Percentiles rank a stretch among this genome's conserved stretches.
Evolutionary conservation across 257 asterid genomes (phyloP).

Genomic region (Nicotiana benthamiana): DNA sequence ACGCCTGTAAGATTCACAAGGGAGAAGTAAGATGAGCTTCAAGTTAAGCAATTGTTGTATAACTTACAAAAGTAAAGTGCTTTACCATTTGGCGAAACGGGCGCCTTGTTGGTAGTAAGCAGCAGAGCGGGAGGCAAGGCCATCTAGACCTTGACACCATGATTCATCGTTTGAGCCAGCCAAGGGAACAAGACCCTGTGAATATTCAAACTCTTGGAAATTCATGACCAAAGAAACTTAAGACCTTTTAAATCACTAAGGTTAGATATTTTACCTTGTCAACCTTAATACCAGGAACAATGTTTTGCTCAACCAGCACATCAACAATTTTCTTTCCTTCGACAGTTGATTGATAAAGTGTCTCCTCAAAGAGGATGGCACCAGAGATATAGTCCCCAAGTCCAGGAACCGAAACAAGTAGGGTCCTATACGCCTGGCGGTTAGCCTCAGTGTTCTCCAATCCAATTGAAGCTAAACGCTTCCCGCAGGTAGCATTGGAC

Average conservation of each 20-base stretch:
- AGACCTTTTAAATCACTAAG: neutral
- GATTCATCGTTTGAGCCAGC: slow-evolving; percentile 69
- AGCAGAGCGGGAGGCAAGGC: slow-evolving; percentile 71
- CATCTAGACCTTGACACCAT: slow-evolving; percentile 85
- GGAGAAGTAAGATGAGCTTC: neutral
- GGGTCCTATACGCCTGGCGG: slow-evolving; percentile 60
- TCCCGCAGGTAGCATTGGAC: slow-evolving; percentile 72
- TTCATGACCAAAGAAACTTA: neutral
- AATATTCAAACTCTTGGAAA: neutral
- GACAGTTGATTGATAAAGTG: slow-evolving; percentile 56
- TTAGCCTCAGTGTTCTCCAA: slow-evolving; percentile 69
- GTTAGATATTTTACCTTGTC: slow-evolving; percentile 39
- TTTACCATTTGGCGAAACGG: slow-evolving; percentile 61
- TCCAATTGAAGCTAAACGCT: slow-evolving; percentile 65
- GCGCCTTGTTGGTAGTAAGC: slow-evolving; percentile 84
- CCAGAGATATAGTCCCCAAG: slow-evolving; percentile 60
- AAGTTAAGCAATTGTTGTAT: neutral
- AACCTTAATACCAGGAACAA: slow-evolving; percentile 63
- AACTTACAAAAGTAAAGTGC: neutral
- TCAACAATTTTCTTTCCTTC: slow-evolving; percentile 71
- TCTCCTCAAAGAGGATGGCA: slow-evolving; percentile 67
- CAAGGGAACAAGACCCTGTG: slow-evolving; percentile 70
- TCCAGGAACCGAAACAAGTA: slow-evolving; percentile 57
- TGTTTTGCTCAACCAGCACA: slow-evolving; percentile 53
- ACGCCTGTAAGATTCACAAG: slow-evolving; percentile 34